Evolutionary conservation across 805 yeast genomes (phyloP).

Genomic region (Debaryomyces hansenii): DNA sequence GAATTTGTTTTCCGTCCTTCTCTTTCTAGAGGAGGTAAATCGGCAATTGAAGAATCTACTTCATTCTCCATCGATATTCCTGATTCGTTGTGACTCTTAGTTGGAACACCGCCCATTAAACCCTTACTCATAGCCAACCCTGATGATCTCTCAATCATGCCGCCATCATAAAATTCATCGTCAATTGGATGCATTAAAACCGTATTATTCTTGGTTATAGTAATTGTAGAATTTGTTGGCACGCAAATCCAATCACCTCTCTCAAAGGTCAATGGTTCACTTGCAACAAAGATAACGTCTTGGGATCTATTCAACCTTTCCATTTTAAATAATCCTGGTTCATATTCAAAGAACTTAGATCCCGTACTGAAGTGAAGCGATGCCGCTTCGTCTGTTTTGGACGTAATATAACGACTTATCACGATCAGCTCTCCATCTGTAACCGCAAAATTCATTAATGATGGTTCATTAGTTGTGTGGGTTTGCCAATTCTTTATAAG

Average conservation of each 20-base stretch:
- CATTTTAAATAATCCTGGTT: slow-evolving; percentile 91
- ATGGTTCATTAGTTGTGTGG: slow-evolving; percentile 62
- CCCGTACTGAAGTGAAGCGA: slow-evolving; percentile 94
- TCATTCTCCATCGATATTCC: slow-evolving; percentile 10
- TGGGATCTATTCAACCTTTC: slow-evolving; percentile 91
- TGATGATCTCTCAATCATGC: slow-evolving; percentile 67
- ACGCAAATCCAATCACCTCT: slow-evolving; percentile 97
- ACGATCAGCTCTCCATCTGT: slow-evolving; percentile 90
- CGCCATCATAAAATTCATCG: slow-evolving; percentile 83
- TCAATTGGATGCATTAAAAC: slow-evolving; percentile 86
- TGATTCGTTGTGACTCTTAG: slow-evolving; percentile 32
- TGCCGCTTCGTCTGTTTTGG: slow-evolving; percentile 92
- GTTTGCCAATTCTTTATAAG: slow-evolving; percentile 78
- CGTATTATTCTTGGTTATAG: slow-evolving; percentile 75
- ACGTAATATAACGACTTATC: slow-evolving; percentile 84
- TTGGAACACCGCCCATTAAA: slow-evolving; percentile 87
- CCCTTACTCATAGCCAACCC: slow-evolving; percentile 89
- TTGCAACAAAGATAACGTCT: slow-evolving; percentile 93
- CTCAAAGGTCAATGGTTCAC: slow-evolving; percentile 95
- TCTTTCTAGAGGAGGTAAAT: slow-evolving; percentile 35
- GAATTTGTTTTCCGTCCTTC: slow-evolving; percentile 29
- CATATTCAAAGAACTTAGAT: slow-evolving; percentile 82
- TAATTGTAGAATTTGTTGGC: slow-evolving; percentile 85
- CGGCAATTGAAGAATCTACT: slow-evolving; percentile 23
- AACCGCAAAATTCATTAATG: slow-evolving; percentile 87